Evolutionary conservation across 2,329 filamentous ascomycete species (phyloP).

Genomic region (Paracorniculantispora psalliotae): DNA sequence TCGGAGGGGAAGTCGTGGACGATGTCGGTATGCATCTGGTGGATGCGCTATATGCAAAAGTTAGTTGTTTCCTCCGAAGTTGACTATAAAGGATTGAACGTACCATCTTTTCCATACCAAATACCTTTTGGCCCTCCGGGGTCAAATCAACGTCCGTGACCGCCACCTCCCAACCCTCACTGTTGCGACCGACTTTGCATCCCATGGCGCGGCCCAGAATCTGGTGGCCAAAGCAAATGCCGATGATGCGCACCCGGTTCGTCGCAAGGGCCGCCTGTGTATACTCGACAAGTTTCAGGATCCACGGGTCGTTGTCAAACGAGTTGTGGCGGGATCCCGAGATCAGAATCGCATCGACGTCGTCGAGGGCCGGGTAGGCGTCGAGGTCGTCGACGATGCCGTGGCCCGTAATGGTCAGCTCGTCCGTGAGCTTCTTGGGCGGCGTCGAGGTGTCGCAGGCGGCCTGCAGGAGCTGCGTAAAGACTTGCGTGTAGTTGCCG

Average conservation of each 20-base stretch:
- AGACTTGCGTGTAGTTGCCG: conserved; percentile 68
- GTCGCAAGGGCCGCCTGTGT: conserved; percentile 54
- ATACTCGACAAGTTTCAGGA: conserved; percentile 66
- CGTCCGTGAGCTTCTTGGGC: conserved; percentile 22
- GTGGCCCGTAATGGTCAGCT: conserved; percentile 35
- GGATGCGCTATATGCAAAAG: conserved; percentile 50
- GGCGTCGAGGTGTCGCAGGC: conserved; percentile 45
- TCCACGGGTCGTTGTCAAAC: conserved; percentile 72
- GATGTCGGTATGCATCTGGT: conserved; percentile 84
- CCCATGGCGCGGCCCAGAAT: conserved; percentile 72
- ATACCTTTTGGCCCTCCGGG: conserved; percentile 64
- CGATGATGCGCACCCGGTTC: conserved; percentile 63
- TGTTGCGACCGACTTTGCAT: conserved; percentile 59
- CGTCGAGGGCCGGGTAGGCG: conserved; percentile 65
- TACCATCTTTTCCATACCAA: conserved; percentile 58
- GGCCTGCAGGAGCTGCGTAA: conserved; percentile 53
- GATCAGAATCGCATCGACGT: conserved; percentile 77
- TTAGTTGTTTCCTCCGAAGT: background rate
- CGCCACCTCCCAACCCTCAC: conserved; percentile 75
- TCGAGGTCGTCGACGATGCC: conserved; percentile 63
- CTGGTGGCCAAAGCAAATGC: conserved; percentile 85
- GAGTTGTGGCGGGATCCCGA: conserved; percentile 72
- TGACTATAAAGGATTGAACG: conserved; percentile 3
- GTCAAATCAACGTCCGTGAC: conserved; percentile 67
- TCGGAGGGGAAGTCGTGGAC: conserved; percentile 59